phyloP scores from a whole-genome alignment of 495 filamentous ascomycete species.

The Alectoria sarmentosa region DNA sequence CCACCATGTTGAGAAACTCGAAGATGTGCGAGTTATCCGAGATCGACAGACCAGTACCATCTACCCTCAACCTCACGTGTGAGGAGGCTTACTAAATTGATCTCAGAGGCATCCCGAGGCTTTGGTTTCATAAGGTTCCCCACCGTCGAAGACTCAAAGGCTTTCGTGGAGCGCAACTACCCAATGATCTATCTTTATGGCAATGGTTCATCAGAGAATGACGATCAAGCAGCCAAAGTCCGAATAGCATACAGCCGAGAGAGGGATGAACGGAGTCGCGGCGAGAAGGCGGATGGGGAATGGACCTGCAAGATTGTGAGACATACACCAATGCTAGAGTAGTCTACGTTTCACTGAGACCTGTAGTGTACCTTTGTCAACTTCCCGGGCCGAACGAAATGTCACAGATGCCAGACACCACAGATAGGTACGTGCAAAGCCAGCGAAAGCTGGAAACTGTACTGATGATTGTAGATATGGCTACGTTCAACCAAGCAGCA shows the following conservation, averaged over 20 bases:
- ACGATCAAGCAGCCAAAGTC: slow-evolving; percentile 51
- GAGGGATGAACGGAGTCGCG: slow-evolving; percentile 46
- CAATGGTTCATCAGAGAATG: slow-evolving; percentile 36
- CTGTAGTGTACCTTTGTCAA: slow-evolving; percentile 65
- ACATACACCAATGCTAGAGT: slow-evolving; percentile 8
- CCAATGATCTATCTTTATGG: slow-evolving; percentile 55
- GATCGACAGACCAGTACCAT: slow-evolving; percentile 58
- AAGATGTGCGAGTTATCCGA: slow-evolving; percentile 59
- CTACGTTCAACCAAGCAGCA: slow-evolving; percentile 5
- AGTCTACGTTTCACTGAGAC: slow-evolving; percentile 15
- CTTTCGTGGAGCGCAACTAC: slow-evolving; percentile 59
- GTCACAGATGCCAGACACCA: slow-evolving; percentile 68
- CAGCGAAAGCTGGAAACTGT: slow-evolving; percentile 26
- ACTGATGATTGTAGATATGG: slow-evolving; percentile 22
- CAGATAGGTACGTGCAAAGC: slow-evolving; percentile 51
- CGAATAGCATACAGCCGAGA: slow-evolving; percentile 53
- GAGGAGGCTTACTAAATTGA: slow-evolving; percentile 13
- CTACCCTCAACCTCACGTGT: neutral
- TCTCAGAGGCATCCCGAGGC: slow-evolving; percentile 49
- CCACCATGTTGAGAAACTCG: slow-evolving; percentile 51
- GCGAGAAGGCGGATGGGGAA: slow-evolving; percentile 53
- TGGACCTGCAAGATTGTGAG: slow-evolving; percentile 70
- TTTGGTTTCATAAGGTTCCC: slow-evolving; percentile 65
- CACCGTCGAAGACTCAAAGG: slow-evolving; percentile 50
- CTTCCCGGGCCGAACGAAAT: slow-evolving; percentile 59